These are phyloP conservation scores for Gymnopilus dilepis DNA, from an alignment of 768 basidiomycete genomes.

Conservation along the genomic window DNA sequence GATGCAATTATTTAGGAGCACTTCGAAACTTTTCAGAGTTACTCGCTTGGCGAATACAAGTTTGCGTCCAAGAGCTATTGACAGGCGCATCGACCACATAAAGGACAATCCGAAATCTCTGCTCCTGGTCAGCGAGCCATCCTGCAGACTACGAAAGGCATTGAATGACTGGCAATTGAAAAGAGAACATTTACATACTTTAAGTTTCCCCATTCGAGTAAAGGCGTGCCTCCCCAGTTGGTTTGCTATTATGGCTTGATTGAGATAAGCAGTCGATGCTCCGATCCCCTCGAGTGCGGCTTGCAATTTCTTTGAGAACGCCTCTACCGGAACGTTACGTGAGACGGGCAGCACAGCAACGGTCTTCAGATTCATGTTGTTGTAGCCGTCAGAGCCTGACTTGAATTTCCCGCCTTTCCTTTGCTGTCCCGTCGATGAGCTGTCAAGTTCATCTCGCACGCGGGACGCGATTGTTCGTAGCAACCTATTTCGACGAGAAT, in stretches of 20 bases:
- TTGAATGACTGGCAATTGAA: constrained; percentile 3
- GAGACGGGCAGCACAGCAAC: constrained; percentile 91
- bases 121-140: constrained; percentile 96
- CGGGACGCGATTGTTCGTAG: constrained; percentile 91
- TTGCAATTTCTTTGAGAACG: constrained; percentile 89
- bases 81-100: constrained; percentile 97
- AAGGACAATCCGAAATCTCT: constrained; percentile 90
- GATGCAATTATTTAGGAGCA: neutral
- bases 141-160: constrained; percentile 46
- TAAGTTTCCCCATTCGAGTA: constrained; percentile 95
- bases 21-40: neutral
- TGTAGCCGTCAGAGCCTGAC: constrained; percentile 61
- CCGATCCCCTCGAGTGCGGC: constrained; percentile 89
- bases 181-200: constrained; percentile 53
- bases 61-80: constrained; percentile 96
- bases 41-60: constrained; percentile 89
- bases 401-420: constrained; percentile 53
- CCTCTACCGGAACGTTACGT: constrained; percentile 85
- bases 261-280: constrained; percentile 90
- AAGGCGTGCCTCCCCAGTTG: constrained; percentile 96
- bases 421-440: constrained; percentile 47
- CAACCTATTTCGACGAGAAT: constrained; percentile 53
- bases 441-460: constrained; percentile 83
- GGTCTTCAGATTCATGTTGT: constrained; percentile 90
- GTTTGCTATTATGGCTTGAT: constrained; percentile 90